Conservation (phyloP, 306 rosid genomes). For the Crotalaria pallida region DNA sequence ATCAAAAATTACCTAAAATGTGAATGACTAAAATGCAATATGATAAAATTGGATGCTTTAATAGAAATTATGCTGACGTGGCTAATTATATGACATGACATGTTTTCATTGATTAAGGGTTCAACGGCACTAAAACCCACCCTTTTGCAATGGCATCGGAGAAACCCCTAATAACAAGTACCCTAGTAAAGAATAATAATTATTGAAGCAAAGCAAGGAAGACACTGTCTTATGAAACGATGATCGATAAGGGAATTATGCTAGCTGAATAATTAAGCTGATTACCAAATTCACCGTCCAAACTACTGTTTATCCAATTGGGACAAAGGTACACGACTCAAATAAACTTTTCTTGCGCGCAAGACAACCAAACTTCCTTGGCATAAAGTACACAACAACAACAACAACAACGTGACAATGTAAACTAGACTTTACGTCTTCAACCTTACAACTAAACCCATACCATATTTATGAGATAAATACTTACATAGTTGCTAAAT, state of each 20-base stretch:
- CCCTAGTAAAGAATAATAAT: not conserved
- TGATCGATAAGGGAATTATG: no score
- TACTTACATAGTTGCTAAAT: not conserved
- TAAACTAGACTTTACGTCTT: constrained; percentile 22
- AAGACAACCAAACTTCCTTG: constrained; percentile 12
- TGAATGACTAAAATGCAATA: no score
- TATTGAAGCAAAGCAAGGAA: not conserved
- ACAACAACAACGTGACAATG: no score
- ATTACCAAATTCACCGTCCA: not conserved
- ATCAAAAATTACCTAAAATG: no score
- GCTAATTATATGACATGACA: no score
- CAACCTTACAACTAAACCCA: not conserved
- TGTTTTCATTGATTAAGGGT: no score
- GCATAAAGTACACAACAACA: not conserved
- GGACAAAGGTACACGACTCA: not conserved
- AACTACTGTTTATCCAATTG: not conserved
- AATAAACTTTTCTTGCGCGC: constrained; percentile 23
- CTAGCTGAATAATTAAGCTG: not conserved
- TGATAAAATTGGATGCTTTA: no score
- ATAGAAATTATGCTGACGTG: no score
- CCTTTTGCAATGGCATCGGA: no score
- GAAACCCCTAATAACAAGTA: no score
- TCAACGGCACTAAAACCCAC: no score
- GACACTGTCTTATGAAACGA: not conserved
- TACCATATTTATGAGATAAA: not conserved